Conservation (phyloP, 768 basidiomycete genomes). For the Pleurotus platypus region DNA sequence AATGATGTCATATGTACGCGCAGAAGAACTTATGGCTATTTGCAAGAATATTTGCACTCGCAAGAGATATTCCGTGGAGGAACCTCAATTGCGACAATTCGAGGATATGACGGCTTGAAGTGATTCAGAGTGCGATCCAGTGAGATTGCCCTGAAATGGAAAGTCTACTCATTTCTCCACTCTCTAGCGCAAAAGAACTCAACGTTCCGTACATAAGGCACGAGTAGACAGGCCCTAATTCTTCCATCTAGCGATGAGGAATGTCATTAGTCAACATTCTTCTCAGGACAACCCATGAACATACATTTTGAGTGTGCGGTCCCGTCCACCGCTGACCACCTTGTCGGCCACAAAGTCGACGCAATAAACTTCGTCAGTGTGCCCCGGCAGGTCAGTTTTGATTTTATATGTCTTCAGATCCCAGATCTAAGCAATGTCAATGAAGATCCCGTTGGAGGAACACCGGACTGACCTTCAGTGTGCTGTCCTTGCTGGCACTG, state of each 20-base stretch:
- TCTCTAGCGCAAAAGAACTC: no score
- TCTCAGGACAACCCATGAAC: constrained; percentile 22
- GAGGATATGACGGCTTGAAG: no score
- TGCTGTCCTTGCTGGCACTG: constrained; percentile 94
- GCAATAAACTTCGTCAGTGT: constrained; percentile 97
- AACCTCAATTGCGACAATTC: no score
- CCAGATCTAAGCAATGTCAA: constrained; percentile 65
- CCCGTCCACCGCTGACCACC: constrained; percentile 95
- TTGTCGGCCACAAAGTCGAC: constrained; percentile 99
- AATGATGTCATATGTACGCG: no score
- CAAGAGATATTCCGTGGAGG: no score
- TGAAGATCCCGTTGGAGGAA: not conserved
- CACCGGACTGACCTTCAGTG: constrained; percentile 70
- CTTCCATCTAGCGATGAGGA: constrained; percentile 15
- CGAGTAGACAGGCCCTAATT: constrained; percentile 10
- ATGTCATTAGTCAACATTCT: not conserved
- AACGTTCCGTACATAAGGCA: no score
- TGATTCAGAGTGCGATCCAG: no score
- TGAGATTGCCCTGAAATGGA: no score
- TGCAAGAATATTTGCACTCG: no score
- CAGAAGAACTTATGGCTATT: no score
- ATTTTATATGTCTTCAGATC: constrained; percentile 96
- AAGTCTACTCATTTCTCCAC: no score
- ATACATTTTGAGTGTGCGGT: constrained; percentile 91
- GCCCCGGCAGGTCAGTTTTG: constrained; percentile 89